These are phyloP conservation scores for Coccinonectria pachysandricola DNA, from an alignment of 2,329 filamentous ascomycete genomes.

Conservation along the genomic window DNA sequence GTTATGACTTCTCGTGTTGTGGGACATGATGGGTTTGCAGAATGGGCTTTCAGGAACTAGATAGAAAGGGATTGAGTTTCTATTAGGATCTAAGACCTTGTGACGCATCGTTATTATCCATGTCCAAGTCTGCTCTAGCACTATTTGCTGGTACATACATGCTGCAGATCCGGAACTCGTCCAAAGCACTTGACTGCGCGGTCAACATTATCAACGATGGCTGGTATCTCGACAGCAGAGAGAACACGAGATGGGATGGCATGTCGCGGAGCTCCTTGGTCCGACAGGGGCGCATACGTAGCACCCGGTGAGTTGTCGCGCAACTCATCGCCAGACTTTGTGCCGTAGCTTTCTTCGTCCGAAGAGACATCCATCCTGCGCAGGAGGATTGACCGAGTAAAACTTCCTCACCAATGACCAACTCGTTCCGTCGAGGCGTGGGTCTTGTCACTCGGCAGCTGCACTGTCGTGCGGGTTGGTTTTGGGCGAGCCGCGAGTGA, in stretches of 20 bases:
- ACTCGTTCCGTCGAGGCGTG: no score
- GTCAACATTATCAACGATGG: conserved; percentile 33
- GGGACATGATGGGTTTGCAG: conserved; percentile 67
- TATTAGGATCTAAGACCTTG: conserved; percentile 39
- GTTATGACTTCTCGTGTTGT: conserved; percentile 67
- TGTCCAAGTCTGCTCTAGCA: neutral
- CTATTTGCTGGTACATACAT: conserved; percentile 20
- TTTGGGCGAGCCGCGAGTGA: no score
- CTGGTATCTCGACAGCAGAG: conserved; percentile 33
- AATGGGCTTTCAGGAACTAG: conserved; percentile 72
- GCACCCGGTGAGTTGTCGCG: conserved; percentile 1
- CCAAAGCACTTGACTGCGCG: conserved; percentile 33
- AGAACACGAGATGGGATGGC: conserved; percentile 24
- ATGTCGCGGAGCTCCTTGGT: conserved; percentile 24
- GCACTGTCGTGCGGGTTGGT: no score
- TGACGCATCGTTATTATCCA: neutral
- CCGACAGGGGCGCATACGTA: conserved; percentile 2
- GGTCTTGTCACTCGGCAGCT: no score
- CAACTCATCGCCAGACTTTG: neutral
- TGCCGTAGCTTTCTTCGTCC: neutral
- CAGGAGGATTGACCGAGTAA: no score
- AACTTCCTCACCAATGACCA: no score
- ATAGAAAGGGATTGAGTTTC: conserved; percentile 54
- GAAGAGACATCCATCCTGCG: neutral
- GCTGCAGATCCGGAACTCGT: conserved; percentile 25